Base-by-base conservation (phyloP, 2,329 filamentous ascomycete species). In the Scopulariopsis brevicaulis region DNA sequence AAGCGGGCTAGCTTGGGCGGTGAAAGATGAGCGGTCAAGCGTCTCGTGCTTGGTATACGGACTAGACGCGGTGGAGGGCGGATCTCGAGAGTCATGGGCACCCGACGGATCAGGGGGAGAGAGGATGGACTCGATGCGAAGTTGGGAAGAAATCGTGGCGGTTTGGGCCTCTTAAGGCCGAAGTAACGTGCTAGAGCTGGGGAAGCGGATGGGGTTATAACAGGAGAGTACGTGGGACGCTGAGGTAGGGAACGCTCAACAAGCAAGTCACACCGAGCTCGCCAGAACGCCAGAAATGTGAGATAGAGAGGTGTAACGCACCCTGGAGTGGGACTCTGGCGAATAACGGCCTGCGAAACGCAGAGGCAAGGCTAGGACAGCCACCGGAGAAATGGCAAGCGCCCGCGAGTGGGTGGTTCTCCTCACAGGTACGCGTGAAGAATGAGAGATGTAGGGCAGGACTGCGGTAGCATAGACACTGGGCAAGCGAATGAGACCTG, bases 61-160 rank as follows among this genome's bases (percentile, higher is more conserved):
- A 25, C 56, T 58, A n/a, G 35, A 52, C 52, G 53, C 24, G 32
- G 25, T 54, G 20, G 56, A 54, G 10, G 50, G 51, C 12, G 56
- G 40, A 54, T 56, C 69, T 54, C 68, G 64, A 57, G 62, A 65
- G 50, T 73, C 72, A 69, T 74, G 71, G 62, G 67, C 55, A 60
- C 73, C 73, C 61, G 72, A 68, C 58, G 56, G 56, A 24, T 75
- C 71, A 60, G 70, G 66, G 60, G 75, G 73, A 60, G 76, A 77
- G 67, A 79, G 70, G 66, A 80, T 78, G 54, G 76, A 77, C 65
- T 78, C 71, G 60, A 79, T 78, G 64, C 75, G 73, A 62, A 77
- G 69, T 70, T 75, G 74, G 61, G 74, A 76, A 64, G 75, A 71
- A 74, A 78, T 78, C 63, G 71, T 78, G 74, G 65, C 74, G 74